Evolutionary conservation across 805 yeast genomes (phyloP), one percentile per base, ranked within the genome.

Genomic region (Zygosaccharomyces bailii): DNA sequence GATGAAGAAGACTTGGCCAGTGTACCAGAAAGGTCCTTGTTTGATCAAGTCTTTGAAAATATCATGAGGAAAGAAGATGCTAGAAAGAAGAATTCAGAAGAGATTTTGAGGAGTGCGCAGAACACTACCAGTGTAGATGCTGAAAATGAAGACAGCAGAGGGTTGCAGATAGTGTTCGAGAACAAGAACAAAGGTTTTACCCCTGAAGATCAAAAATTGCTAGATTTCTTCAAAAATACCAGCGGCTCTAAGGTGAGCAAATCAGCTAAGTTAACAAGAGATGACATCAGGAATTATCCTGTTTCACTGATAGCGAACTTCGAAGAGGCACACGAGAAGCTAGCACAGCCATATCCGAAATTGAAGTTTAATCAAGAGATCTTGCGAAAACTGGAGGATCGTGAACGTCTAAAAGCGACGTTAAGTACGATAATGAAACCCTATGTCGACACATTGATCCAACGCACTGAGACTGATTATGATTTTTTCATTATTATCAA

Each of bases 261-360:
- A n/a, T 43, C 50, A 1, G 55, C 54, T 16, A 50, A 51, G 31
- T 34, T 55, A 19, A 54, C 54, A 4, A 54, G 51, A n/a, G 54
- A 52, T 21, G 60, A 55, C 41, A 55, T 55, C n/a, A 53, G 60
- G 35, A 49, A 52, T 25, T 52, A 52, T 36, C 60, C 60, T 4
- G 58, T 55, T 2, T 55, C 60, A 1, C 42, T 55, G 43, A 45
- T 55, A 9, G 49, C 59, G 1, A 48, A 46, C 30, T 49, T 54
- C 30, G 43, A 49, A 11, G 38, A 44, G 14, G 27, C 35, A n/a
- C 42, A 41, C 10, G 39, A 24, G 6, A 37, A 42, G 23, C 18
- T 31, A 21, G 20, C 32, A 13, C 34, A 21, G 17, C 34, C 42
- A 14, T 35, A 29, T 16, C 16, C 45, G 23, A 40, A 33, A 18